Base-by-base conservation (phyloP, 352 stramenopile genomes). In the Pythium vanterpoolii region DNA sequence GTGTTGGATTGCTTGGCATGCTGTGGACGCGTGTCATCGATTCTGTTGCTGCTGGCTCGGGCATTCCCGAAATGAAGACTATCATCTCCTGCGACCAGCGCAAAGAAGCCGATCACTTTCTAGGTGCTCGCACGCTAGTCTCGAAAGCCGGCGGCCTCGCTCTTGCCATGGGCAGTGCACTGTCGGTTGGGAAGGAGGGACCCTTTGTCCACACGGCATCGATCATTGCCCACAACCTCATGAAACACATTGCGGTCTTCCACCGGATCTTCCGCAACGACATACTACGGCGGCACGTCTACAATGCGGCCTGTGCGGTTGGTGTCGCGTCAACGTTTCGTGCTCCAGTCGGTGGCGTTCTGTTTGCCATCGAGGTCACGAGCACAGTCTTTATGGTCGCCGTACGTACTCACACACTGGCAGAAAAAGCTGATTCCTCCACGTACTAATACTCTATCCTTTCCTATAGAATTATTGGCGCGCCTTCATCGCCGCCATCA, bases 101-200 rank as follows among this genome's bases (percentile, higher is more conserved):
- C 1, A 69, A 74, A 23, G 74, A 90, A 24, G 75, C 73, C 4
- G 69, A 77, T 38, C 60, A 68, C 14, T 81, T 82, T 39, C 64
- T 87, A 3, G 45, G 67, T 7, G 52, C 64, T 3, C 71, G 71
- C 16, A 91, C 79, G 21, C 64, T 93, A 14, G 39, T 90, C 5
- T 81, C 83, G 2, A 96, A 96, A 56, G 71, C 81, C 16, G 68
- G 96, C 3, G 96, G 96, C n/a, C 86, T 99, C 0, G 86, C 89
- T 4, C 90, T 97, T 31, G 88, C 86, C 14, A 75, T 98, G 13
- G 79, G 90, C 0, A 93, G 82, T 30, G 96, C 95, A 14, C 77
- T 99, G 45, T 96, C 93, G 6, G 83, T 99, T 1, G 97, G 97
- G 26, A 98, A 97, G 57, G 97, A 99, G 80, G 97, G 97, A 2